phyloP scores from a whole-genome alignment of 768 basidiomycete species.

The Termitomyces sp. region DNA sequence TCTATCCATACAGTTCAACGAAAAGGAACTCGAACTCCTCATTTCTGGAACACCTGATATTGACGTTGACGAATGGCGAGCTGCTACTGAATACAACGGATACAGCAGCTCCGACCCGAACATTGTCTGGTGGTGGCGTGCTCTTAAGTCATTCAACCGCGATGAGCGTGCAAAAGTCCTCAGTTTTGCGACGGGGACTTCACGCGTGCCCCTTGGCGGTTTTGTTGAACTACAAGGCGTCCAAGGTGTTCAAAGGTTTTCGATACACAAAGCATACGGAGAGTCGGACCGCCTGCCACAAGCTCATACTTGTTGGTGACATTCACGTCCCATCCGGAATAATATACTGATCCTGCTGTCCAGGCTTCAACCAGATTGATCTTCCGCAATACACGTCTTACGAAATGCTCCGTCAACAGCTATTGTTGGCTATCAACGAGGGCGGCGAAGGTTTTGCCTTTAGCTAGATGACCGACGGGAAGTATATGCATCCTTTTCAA shows the following conservation, averaged over 20 bases:
- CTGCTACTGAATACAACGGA: slow-evolving; percentile 87
- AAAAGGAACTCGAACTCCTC: slow-evolving; percentile 88
- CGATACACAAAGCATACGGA: slow-evolving; percentile 91
- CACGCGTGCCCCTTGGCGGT: slow-evolving; percentile 89
- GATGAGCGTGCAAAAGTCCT: slow-evolving; percentile 96
- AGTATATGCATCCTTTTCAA: slow-evolving; percentile 25
- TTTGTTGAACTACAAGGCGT: slow-evolving; percentile 95
- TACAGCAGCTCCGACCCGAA: slow-evolving; percentile 88
- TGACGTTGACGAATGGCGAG: slow-evolving; percentile 96
- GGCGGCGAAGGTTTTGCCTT: slow-evolving; percentile 96
- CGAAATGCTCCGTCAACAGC: slow-evolving; percentile 89
- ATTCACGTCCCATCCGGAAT: background rate
- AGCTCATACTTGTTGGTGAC: slow-evolving; percentile 77
- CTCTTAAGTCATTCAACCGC: slow-evolving; percentile 93
- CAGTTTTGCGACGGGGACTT: slow-evolving; percentile 93
- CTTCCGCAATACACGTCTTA: slow-evolving; percentile 94
- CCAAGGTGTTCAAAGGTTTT: slow-evolving; percentile 91
- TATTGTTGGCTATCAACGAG: slow-evolving; percentile 91
- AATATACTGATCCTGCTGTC: slow-evolving; percentile 10
- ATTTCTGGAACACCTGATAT: slow-evolving; percentile 98
- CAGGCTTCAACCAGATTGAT: slow-evolving; percentile 93
- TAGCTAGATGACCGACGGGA: slow-evolving; percentile 24
- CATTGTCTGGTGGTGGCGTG: slow-evolving; percentile 99
- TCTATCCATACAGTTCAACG: slow-evolving; percentile 64
- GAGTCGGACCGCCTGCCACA: slow-evolving; percentile 81